These are phyloP conservation scores for Farysia itapuensis DNA, from an alignment of 1,284 basidiomycete species.

Conservation along the genomic window DNA sequence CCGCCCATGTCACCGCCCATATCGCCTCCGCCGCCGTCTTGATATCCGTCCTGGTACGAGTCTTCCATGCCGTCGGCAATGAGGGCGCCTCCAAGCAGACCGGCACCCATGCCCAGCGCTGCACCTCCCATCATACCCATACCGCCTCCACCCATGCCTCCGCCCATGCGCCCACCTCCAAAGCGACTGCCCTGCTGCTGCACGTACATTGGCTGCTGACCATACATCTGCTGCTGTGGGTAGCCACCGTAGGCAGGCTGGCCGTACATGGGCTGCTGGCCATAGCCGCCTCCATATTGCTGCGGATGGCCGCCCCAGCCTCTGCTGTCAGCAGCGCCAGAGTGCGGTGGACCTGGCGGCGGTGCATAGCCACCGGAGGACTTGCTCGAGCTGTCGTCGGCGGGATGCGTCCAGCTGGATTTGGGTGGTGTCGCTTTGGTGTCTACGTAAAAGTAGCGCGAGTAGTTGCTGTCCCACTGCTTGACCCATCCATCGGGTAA, in stretches of 20 bases:
- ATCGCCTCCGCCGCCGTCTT: slow-evolving; percentile 43
- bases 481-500: slow-evolving; percentile 53
- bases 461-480: slow-evolving; percentile 56
- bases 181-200: slow-evolving; percentile 13
- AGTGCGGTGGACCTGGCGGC: slow-evolving; percentile 36
- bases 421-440: slow-evolving; percentile 50
- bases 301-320: slow-evolving; percentile 5
- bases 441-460: slow-evolving; percentile 56
- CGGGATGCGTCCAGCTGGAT: slow-evolving; percentile 55
- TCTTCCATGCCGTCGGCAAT: slow-evolving; percentile 44
- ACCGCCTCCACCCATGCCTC: slow-evolving; percentile 28
- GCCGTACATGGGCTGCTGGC: neutral
- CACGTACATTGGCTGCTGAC: slow-evolving; percentile 29
- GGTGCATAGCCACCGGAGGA: slow-evolving; percentile 25
- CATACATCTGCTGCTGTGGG: slow-evolving; percentile 34
- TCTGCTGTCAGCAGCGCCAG: slow-evolving; percentile 16
- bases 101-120: slow-evolving; percentile 45
- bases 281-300: slow-evolving; percentile 1
- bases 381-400: slow-evolving; percentile 27
- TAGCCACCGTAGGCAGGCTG: slow-evolving; percentile 17
- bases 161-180: slow-evolving; percentile 7
- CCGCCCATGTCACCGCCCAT: slow-evolving; percentile 26
- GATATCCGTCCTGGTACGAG: slow-evolving; percentile 52
- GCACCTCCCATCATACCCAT: slow-evolving; percentile 45
- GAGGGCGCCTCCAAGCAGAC: slow-evolving; percentile 47